Evolutionary conservation across 805 yeast species (phyloP), one percentile per base, ranked within the genome.

Genomic region (Pichia paraexigua): DNA sequence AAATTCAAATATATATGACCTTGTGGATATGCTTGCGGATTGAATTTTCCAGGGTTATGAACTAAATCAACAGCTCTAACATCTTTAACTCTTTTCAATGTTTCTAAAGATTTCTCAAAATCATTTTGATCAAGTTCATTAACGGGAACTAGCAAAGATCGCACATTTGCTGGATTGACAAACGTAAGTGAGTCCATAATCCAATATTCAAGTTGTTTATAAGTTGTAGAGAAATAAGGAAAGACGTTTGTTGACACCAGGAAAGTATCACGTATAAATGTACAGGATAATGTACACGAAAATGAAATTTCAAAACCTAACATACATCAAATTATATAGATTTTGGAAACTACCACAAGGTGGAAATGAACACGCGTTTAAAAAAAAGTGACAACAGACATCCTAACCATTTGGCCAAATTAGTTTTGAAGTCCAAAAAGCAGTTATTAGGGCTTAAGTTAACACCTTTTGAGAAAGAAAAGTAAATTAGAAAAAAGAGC

Each of bases 21-120:
- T 47, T 76, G 75, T 1, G 97, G 96, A 60, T 80, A 87, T 0
- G 85, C 83, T 61, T 84, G 94, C 1, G 98, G 97, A 58, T 86
- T 87, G 72, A 90, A 90, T 58, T 74, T 60, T 25, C 83, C 76
- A 22, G 70, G 72, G 44, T 79, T 79, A 6, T 94, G 86, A 1
- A 89, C 74, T 12, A 92, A 76, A 63, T 90, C 97, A 24, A 85
- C 76, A 35, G 90, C 71, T 55, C 95, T 70, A 18, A 89, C 81
- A 60, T 87, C 92, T 43, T 73, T 66, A 8, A 79, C 75, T 17
- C 72, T 63, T 41, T 71, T 69, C 45, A 91, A 62, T 28, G 70
- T 60, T 2, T 65, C 66, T 9, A 74, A 70, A 56, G 77, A 78
- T 43, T 60, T 63, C 5, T 66, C 60, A 58, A 79, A 83, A 20